Percentiles rank a stretch among this genome's conserved stretches.
Conservation (phyloP, 371 early-diverging fungal species). For the Mucor mucedo region DNA sequence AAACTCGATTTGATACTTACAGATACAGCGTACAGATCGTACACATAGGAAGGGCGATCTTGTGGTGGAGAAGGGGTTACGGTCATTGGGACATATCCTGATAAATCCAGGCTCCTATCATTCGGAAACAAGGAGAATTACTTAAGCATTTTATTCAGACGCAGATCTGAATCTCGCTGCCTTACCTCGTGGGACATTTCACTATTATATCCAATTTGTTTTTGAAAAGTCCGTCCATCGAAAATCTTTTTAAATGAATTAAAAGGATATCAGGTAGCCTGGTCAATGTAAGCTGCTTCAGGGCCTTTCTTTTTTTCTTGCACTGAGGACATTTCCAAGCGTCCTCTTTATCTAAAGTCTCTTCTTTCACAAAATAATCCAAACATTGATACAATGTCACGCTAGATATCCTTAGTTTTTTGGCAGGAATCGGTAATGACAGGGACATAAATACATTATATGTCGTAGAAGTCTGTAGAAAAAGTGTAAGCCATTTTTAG, state of each 20-base stretch:
- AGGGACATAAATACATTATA: conserved; percentile 93
- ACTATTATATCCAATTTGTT: conserved; percentile 92
- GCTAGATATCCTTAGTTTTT: conserved; percentile 29
- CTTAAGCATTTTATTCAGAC: neutral
- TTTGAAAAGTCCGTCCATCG: conserved; percentile 88
- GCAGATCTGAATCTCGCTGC: conserved; percentile 8
- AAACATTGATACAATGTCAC: conserved; percentile 82
- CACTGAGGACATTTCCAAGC: conserved; percentile 91
- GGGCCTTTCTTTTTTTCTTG: conserved; percentile 72
- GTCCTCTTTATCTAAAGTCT: conserved; percentile 88
- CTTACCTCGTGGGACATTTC: conserved; percentile 75
- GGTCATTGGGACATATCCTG: conserved; percentile 35
- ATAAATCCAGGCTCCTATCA: conserved; percentile 38
- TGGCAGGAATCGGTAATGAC: conserved; percentile 87
- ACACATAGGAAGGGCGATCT: conserved; percentile 53
- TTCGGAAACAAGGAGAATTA: neutral
- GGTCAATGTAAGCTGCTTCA: conserved; percentile 80
- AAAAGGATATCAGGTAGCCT: conserved; percentile 87
- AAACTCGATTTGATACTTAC: conserved; percentile 31
- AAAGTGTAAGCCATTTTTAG: conserved; percentile 32
- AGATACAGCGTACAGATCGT: conserved; percentile 92
- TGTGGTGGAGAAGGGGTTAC: conserved; percentile 35
- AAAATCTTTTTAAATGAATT: conserved; percentile 94
- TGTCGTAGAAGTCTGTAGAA: conserved; percentile 80
- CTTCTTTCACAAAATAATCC: conserved; percentile 83